Base-by-base conservation (phyloP, 768 basidiomycete species). In the Termitomyces sp. region DNA sequence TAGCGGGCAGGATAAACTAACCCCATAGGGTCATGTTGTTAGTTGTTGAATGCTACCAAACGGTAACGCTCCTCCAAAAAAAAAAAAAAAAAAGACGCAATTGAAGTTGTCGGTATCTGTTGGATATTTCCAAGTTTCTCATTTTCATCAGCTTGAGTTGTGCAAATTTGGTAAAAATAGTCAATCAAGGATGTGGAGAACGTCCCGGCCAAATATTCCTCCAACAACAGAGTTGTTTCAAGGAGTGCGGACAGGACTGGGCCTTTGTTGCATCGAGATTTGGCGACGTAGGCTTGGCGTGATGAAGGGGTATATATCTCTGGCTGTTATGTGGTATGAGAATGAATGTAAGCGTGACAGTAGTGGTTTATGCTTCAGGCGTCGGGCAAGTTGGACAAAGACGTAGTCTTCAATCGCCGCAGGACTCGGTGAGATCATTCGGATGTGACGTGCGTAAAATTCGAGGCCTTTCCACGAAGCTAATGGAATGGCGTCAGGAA, bases 291-390 rank as follows among this genome's bases (percentile, higher is more conserved):
- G 59, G 5, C 44, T 50, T 7, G 24, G 36, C 5, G 55, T 24
- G 36, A 60, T 44, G 22, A 61, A 42, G 27, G 50, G 47, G 45
- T n/a, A 54, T 54, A n/a, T 24, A 57, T 34, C 20, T 50, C 33
- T 20, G 49, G 49, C 7, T 22, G 49, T 22, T 36, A 22, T 50
- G 18, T 20, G 48, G n/a, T n/a, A 48, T 48, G 47, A 48, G 18
- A 48, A 30, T 8, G 48, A 49, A 33, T 49, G 31, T 33, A 49
- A 49, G 31, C 30, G 30, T 6, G 48, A n/a, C 11, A 33, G 31
- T 13, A 33, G n/a, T 6, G 31, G 31, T 20, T 20, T 22, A 13
- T 50, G 20, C 49, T 50, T 50, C n/a, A 50, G 22, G 9, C 49
- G 33, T 50, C 13, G 20, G 20, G 33, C n/a, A 36, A 50, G 49